Percentiles rank a stretch among this genome's conserved stretches.
phyloP scores from a whole-genome alignment of 441 rosid species.

The Daphne laureola region DNA sequence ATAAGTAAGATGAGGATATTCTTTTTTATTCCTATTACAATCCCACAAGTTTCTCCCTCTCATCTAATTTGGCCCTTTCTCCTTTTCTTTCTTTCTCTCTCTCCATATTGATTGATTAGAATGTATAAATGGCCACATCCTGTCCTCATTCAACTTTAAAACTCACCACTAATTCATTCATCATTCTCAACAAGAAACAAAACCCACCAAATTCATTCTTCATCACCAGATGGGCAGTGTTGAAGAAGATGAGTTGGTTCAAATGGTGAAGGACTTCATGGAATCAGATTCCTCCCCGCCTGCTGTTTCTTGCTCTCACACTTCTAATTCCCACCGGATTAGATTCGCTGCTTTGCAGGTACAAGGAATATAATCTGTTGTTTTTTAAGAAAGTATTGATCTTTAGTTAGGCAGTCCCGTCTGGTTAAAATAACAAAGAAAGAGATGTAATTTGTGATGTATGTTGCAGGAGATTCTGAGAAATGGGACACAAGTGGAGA shows the following conservation, averaged over 20 bases:
- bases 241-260: conserved; percentile 39
- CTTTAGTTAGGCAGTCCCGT: background rate
- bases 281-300: conserved; percentile 36
- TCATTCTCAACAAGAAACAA: background rate
- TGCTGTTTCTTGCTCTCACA: conserved; percentile 15
- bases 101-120: background rate
- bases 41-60: background rate
- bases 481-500: conserved; percentile 26
- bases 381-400: too few relatives aligned
- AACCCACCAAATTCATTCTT: background rate
- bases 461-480: conserved; percentile 31
- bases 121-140: conserved; percentile 17
- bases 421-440: too few relatives aligned
- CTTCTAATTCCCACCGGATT: conserved; percentile 13
- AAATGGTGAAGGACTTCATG: conserved; percentile 51
- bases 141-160: conserved; percentile 15
- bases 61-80: background rate
- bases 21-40: background rate
- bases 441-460: background rate
- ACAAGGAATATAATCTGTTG: too few relatives aligned
- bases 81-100: background rate
- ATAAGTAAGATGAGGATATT: background rate
- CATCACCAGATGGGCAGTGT: conserved; percentile 29
- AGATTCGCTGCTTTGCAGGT: conserved; percentile 30
- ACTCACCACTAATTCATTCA: background rate